phyloP scores from a whole-genome alignment of 352 stramenopile species.

The Globisporangium carolinianum region DNA sequence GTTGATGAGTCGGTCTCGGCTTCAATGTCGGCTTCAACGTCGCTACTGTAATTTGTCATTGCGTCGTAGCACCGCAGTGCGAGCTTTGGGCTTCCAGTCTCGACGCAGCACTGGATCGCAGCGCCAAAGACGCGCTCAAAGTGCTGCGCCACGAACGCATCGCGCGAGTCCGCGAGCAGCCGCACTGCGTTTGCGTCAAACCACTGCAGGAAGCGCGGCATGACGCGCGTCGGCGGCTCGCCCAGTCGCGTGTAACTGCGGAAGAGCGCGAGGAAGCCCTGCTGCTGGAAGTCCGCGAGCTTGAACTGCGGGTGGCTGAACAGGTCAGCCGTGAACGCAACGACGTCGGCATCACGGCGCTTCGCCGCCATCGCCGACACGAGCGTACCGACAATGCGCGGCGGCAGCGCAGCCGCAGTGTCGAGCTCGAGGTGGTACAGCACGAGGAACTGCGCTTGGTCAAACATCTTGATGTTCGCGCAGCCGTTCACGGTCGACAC shows the following conservation, averaged over 20 bases:
- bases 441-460: slow-evolving; percentile 35
- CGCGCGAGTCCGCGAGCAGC: background rate
- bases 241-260: slow-evolving; percentile 17
- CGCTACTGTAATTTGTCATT: slow-evolving; percentile 7
- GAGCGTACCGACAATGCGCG: slow-evolving; percentile 43
- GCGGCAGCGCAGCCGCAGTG: slow-evolving; percentile 21
- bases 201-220: slow-evolving; percentile 34
- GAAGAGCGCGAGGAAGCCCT: slow-evolving; percentile 60
- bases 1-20: no score
- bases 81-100: slow-evolving; percentile 27
- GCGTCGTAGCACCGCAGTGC: slow-evolving; percentile 47
- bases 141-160: slow-evolving; percentile 11
- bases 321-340: slow-evolving; percentile 31
- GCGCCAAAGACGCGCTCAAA: slow-evolving; percentile 58
- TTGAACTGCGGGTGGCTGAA: slow-evolving; percentile 24
- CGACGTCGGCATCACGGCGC: slow-evolving; percentile 17
- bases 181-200: slow-evolving; percentile 12
- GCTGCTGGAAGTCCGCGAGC: slow-evolving; percentile 41
- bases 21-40: background rate
- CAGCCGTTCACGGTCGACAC: slow-evolving; percentile 59
- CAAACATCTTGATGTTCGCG: slow-evolving; percentile 56
- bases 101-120: slow-evolving; percentile 59
- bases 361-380: slow-evolving; percentile 39
- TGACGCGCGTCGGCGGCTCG: slow-evolving; percentile 2
- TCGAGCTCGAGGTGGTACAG: slow-evolving; percentile 31